These are phyloP conservation scores for Mycena olivaceomarginata DNA, from an alignment of 768 basidiomycete species.

Conservation along the genomic window DNA sequence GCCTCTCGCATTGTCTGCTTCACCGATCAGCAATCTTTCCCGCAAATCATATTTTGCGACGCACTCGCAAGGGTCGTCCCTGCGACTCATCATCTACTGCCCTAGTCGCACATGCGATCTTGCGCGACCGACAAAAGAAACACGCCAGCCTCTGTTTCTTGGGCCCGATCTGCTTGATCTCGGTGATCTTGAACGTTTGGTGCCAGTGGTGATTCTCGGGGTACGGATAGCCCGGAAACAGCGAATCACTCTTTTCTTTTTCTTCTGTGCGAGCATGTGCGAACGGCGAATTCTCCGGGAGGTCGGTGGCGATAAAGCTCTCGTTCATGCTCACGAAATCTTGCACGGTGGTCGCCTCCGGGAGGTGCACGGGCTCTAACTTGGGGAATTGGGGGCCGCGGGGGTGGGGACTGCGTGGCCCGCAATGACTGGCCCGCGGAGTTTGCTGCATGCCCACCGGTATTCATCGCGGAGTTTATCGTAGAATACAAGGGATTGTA, in stretches of 20 bases:
- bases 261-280: not conserved
- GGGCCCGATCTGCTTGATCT: constrained; percentile 36
- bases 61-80: constrained; percentile 24
- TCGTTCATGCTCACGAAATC: constrained; percentile 33
- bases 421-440: constrained; percentile 5
- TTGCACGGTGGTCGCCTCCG: not conserved
- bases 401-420: not conserved
- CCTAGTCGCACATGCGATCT: constrained; percentile 19
- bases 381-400: not conserved
- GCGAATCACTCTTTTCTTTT: not conserved
- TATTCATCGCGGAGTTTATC: not conserved
- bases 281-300: constrained; percentile 18
- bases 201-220: not conserved
- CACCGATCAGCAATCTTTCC: not conserved
- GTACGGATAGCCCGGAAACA: not conserved
- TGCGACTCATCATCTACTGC: constrained; percentile 8
- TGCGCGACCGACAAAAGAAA: constrained; percentile 28
- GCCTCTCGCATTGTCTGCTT: constrained; percentile 22
- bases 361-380: not conserved
- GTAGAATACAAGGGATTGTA: constrained; percentile 16
- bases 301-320: constrained; percentile 7
- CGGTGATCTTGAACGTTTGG: constrained; percentile 34
- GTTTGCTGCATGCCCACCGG: not conserved
- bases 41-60: not conserved
- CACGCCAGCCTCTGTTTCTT: constrained; percentile 33